These are phyloP conservation scores for Hamamelis virginiana DNA, from an alignment of 164 flowering plant genomes.

Conservation along the genomic window DNA sequence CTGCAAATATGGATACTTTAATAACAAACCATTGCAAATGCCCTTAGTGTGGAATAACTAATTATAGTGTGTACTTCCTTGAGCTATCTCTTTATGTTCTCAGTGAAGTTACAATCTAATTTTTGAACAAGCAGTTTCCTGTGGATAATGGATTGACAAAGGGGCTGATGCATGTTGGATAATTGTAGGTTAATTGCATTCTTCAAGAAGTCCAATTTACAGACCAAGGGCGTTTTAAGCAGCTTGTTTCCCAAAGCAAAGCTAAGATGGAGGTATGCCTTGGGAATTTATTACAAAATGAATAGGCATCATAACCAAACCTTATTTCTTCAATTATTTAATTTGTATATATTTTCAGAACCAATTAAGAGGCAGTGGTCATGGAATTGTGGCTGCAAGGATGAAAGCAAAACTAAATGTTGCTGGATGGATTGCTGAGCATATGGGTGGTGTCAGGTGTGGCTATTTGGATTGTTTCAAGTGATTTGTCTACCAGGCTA, in stretches of 20 bases:
- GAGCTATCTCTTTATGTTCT: not conserved
- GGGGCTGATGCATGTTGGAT: constrained; percentile 19
- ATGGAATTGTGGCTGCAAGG: constrained; percentile 95
- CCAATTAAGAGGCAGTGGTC: constrained; percentile 95
- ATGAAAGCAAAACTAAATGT: constrained; percentile 94
- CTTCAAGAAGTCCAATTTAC: constrained; percentile 97
- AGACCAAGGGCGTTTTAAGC: constrained; percentile 94
- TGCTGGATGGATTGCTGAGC: constrained; percentile 96
- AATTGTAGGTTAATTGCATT: constrained; percentile 66
- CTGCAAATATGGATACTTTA: no score
- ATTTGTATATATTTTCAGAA: constrained; percentile 45
- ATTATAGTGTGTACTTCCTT: not conserved
- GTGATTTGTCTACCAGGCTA: not conserved
- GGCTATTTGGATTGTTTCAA: constrained; percentile 13
- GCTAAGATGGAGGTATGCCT: constrained; percentile 93
- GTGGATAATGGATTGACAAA: not conserved
- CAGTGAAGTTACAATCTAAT: not conserved
- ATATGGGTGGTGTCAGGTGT: constrained; percentile 99
- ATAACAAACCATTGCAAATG: not conserved
- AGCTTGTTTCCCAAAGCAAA: constrained; percentile 97
- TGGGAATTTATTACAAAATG: not conserved
- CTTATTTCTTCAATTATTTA: not conserved
- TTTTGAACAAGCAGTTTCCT: not conserved
- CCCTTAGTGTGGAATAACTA: not conserved
- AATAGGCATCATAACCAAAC: not conserved